phyloP scores from a whole-genome alignment of 1,284 basidiomycete species.

The Coniophora puteana region DNA sequence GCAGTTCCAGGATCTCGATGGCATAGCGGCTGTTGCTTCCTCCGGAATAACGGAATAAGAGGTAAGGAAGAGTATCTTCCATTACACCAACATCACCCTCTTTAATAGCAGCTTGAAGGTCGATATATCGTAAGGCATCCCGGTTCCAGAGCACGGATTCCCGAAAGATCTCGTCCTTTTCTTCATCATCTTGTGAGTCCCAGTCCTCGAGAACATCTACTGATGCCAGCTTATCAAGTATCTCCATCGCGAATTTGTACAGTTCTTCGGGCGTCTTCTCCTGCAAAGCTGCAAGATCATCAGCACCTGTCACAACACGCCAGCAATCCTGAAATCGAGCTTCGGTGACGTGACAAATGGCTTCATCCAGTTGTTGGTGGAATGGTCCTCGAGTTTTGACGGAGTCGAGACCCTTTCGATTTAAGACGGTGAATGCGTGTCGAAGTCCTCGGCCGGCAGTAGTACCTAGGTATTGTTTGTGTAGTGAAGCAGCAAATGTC shows the following conservation, averaged over 20 bases:
- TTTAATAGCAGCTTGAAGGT: conserved; percentile 18
- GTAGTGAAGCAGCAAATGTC: conserved; percentile 21
- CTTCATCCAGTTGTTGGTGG: neutral
- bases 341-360: neutral
- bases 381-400: conserved; percentile 6
- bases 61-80: conserved; percentile 24
- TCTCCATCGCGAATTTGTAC: conserved; percentile 4
- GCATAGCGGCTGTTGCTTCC: conserved; percentile 19
- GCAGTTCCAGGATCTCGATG: conserved; percentile 29
- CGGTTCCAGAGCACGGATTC: conserved; percentile 14
- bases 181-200: neutral
- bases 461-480: conserved; percentile 29
- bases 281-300: conserved; percentile 5
- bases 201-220: conserved; percentile 6
- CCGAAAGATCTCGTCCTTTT: conserved; percentile 13
- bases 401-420: conserved; percentile 4
- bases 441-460: conserved; percentile 12
- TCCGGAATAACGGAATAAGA: conserved; percentile 27
- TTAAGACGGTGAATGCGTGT: conserved; percentile 6
- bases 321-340: neutral
- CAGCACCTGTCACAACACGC: neutral
- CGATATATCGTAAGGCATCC: conserved; percentile 22
- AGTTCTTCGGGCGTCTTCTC: conserved; percentile 8
- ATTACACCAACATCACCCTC: conserved; percentile 24
- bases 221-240: conserved; percentile 9